These are phyloP conservation scores for Salvia sclarea DNA, from an alignment of 305 asterid species.

Conservation along the genomic window DNA sequence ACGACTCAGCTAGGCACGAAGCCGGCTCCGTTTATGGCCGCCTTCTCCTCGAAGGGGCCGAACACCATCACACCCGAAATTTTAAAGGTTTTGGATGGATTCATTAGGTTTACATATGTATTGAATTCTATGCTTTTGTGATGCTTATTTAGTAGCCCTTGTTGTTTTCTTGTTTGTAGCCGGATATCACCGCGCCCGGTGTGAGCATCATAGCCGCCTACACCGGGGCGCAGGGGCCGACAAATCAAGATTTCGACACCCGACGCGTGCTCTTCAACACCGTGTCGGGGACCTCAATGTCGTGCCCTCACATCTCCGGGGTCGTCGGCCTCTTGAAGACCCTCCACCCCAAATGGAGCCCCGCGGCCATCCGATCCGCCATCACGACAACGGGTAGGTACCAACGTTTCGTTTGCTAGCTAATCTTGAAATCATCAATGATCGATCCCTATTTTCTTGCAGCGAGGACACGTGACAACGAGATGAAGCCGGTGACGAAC, in stretches of 20 bases:
- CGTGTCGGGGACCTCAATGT: slow-evolving; percentile 89
- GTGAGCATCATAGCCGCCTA: slow-evolving; percentile 83
- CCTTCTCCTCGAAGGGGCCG: slow-evolving; percentile 88
- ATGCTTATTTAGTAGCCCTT: no score
- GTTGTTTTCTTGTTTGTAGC: slow-evolving; percentile 56
- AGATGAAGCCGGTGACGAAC: slow-evolving; percentile 49
- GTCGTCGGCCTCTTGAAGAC: slow-evolving; percentile 78
- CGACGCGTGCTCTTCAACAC: slow-evolving; percentile 58
- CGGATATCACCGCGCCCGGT: slow-evolving; percentile 95
- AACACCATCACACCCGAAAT: slow-evolving; percentile 69
- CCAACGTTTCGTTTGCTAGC: no score
- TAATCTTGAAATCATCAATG: neutral
- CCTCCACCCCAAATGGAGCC: slow-evolving; percentile 86
- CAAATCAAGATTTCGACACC: slow-evolving; percentile 56
- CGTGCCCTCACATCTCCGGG: slow-evolving; percentile 89
- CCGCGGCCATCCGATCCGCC: slow-evolving; percentile 89
- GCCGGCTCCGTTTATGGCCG: slow-evolving; percentile 95
- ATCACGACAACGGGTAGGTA: slow-evolving; percentile 70
- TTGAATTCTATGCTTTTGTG: no score
- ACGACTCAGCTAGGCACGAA: slow-evolving; percentile 59
- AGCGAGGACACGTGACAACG: slow-evolving; percentile 72
- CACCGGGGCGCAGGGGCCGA: slow-evolving; percentile 69
- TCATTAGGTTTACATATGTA: no score
- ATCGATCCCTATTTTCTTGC: slow-evolving; percentile 13
- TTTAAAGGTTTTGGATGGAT: slow-evolving; percentile 60